Base-by-base conservation (phyloP, 768 basidiomycete species). In the Boletellus emodensis region DNA sequence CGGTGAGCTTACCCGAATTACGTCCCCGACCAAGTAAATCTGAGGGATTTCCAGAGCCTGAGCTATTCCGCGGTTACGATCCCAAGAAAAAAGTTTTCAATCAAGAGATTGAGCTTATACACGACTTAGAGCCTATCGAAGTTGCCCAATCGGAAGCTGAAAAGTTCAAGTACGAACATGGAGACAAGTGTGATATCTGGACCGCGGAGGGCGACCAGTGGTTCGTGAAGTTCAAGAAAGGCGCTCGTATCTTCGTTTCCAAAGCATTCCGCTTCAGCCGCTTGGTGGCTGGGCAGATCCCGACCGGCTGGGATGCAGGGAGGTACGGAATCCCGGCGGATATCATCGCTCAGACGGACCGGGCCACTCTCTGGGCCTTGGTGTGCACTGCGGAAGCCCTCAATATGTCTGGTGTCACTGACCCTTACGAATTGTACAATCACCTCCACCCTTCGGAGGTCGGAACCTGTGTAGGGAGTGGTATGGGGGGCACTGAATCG, bases 211-310 rank as follows among this genome's bases (percentile, higher is more conserved):
- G 87, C 13, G 92, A 88, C n/a, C 90, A 95, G 65, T 96, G 89
- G 91, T 93, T 90, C 62, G 94, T 94, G 66, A 96, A 97, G 73
- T 85, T 98, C 78, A 98, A 98, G 85, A 95, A 91, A 72, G 96
- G 96, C 44, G 94, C 96, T 11, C 85, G 90, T 40, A 76, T 99
- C 54, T 78, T 85, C 56, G 84, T 98, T 38, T 95, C 96, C 44
- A 99, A 99, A 73, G 89, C 95, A 2, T 85, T 97, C 81, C 82
- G 79, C 58, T 98, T 98, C 79, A 90, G 84, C 64, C 90, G 95
- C 43, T 81, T 89, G 38, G 96, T 98, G 42, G 94, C 90, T 41
- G 95, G 94, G 40, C 96, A 98, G 69, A 78, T 99, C 48, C 96
- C 96, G 3, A 96, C 94, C 20, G 96, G 96, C 14, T 99, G 96